A percentile compares a stretch with the other conserved stretches of the same genome.
phyloP scores from a whole-genome alignment of 345 rosid species.

The Clarkia xantiana region DNA sequence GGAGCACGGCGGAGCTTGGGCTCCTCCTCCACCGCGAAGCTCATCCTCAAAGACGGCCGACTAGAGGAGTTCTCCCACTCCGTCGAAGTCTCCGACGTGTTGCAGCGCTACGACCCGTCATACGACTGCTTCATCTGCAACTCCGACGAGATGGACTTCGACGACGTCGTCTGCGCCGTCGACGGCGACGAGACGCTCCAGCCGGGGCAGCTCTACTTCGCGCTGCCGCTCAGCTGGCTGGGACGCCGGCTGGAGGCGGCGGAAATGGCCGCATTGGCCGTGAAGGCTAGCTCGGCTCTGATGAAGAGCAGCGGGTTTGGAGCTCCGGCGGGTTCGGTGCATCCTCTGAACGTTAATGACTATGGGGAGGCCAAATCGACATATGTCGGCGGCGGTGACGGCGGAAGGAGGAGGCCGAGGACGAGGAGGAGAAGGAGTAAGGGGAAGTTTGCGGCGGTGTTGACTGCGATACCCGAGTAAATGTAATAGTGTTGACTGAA shows the following conservation, averaged over 20 bases:
- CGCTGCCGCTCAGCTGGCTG: conserved; percentile 52
- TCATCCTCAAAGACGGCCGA: conserved; percentile 65
- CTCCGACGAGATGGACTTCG: conserved; percentile 94
- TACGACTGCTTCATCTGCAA: conserved; percentile 68
- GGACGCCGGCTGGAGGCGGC: conserved; percentile 53
- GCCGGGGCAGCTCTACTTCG: conserved; percentile 79
- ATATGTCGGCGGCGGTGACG: conserved; percentile 10
- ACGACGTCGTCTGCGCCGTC: conserved; percentile 52
- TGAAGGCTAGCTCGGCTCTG: conserved; percentile 84
- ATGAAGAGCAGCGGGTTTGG: conserved; percentile 27
- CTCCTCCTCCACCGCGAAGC: conserved; percentile 47
- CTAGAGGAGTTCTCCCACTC: conserved; percentile 68
- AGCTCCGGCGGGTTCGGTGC: conserved; percentile 13
- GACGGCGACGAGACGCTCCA: conserved; percentile 61
- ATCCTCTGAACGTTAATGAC: conserved; percentile 8
- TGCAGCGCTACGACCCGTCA: conserved; percentile 22
- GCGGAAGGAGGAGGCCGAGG: conserved; percentile 19
- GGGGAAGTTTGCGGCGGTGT: conserved; percentile 34
- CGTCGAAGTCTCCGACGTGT: conserved; percentile 55
- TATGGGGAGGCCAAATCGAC: conserved; percentile 10
- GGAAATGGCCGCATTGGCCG: conserved; percentile 98
- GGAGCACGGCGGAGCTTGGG: too few relatives aligned
- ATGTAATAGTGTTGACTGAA: conserved; percentile 1
- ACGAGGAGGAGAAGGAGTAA: conserved; percentile 19
- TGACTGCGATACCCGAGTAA: conserved; percentile 68